Percentiles rank a stretch among this genome's conserved stretches.
phyloP scores from a whole-genome alignment of 768 basidiomycete genomes.

The Agaricus bisporus region DNA sequence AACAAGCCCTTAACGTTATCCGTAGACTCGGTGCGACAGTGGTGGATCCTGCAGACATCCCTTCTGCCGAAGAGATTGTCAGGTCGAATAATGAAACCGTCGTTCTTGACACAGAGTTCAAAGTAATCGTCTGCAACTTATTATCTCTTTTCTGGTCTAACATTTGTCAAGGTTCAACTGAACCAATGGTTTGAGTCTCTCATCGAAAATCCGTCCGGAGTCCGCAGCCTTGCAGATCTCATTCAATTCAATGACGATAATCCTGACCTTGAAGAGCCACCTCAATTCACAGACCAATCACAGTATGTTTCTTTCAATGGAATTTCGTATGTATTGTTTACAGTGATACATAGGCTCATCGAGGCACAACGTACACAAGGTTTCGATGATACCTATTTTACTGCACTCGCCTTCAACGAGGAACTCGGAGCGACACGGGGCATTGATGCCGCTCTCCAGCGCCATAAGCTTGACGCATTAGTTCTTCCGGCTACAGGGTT shows the following conservation, averaged over 20 bases:
- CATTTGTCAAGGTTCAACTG: slow-evolving; percentile 38
- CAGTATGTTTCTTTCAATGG: slow-evolving; percentile 19
- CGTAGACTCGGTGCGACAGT: slow-evolving; percentile 40
- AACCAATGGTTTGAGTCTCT: slow-evolving; percentile 42
- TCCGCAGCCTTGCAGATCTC: slow-evolving; percentile 48
- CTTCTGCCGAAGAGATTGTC: slow-evolving; percentile 45
- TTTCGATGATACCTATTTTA: slow-evolving; percentile 36
- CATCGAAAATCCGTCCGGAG: slow-evolving; percentile 47
- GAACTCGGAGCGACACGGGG: slow-evolving; percentile 45
- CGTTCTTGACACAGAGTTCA: slow-evolving; percentile 54
- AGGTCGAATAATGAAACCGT: slow-evolving; percentile 46
- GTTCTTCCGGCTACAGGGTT: slow-evolving; percentile 40
- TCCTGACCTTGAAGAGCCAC: slow-evolving; percentile 40
- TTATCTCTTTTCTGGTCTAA: not conserved
- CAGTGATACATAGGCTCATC: slow-evolving; percentile 26
- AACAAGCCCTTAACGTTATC: slow-evolving; percentile 31
- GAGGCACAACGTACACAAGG: slow-evolving; percentile 32
- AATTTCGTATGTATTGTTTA: not conserved
- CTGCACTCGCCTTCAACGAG: slow-evolving; percentile 36
- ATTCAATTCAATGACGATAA: slow-evolving; percentile 53
- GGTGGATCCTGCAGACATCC: slow-evolving; percentile 58
- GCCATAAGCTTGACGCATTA: slow-evolving; percentile 44
- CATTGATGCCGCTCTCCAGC: slow-evolving; percentile 45
- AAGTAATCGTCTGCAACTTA: slow-evolving; percentile 28
- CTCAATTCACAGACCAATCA: slow-evolving; percentile 32